Evolutionary conservation across 768 basidiomycete genomes (phyloP), one percentile per base, ranked within the genome.

Genomic region (Favolaschia claudopus): DNA sequence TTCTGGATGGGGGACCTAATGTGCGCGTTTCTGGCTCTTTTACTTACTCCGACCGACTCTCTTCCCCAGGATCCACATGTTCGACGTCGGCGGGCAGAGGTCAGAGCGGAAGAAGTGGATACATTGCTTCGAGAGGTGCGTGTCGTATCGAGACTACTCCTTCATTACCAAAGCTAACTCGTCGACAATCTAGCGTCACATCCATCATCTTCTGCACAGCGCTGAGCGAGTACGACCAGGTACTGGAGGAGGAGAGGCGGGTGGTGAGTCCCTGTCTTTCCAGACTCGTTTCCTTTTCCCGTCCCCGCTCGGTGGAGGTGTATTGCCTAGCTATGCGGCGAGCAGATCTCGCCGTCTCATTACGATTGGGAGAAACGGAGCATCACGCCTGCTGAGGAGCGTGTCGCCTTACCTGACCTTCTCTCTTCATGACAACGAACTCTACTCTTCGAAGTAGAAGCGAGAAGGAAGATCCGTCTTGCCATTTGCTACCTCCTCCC

Each of bases 91-190:
- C 22, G 90, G 91, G 1, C 91, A 92, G 62, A 81, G 91, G 7
- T 88, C 86, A 2, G 90, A 93, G 70, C 79, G 91, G 27, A 92
- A 92, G 70, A 91, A 91, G 63, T 90, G 89, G 89, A 89, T 91
- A 10, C 88, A 88, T 72, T 82, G 77, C 62, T 87, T 87, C 65
- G 85, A 88, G 66, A 66, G 59, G 51, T 53, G 40, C 32, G 51
- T 33, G 22, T 27, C n/a, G n/a, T n/a, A n/a, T n/a, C n/a, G n/a
- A n/a, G n/a, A n/a, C n/a, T n/a, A n/a, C n/a, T n/a, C n/a, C n/a
- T n/a, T n/a, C n/a, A n/a, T n/a, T n/a, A n/a, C n/a, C n/a, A n/a
- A n/a, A n/a, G n/a, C n/a, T n/a, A n/a, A n/a, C n/a, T n/a, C n/a
- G n/a, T n/a, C n/a, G n/a, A n/a, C n/a, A n/a, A n/a, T 46, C 3